phyloP scores from a whole-genome alignment of 2,329 filamentous ascomycete species.

The Aspergillus chevalieri region DNA sequence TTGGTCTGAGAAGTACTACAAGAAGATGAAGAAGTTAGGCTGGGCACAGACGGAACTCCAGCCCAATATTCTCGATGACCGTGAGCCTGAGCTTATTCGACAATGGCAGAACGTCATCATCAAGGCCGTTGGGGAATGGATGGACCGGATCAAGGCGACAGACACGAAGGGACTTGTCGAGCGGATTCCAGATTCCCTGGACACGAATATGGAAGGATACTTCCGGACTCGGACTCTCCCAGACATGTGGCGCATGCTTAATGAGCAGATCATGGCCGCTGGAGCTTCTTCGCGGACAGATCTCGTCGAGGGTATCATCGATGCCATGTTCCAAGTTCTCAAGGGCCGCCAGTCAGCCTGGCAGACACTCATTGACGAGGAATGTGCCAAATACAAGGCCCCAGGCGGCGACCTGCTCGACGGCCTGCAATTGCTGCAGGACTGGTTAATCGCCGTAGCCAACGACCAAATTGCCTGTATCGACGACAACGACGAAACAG shows the following conservation, averaged over 20 bases:
- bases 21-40: slow-evolving; percentile 88
- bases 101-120: slow-evolving; percentile 95
- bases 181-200: slow-evolving; percentile 71
- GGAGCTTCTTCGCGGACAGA: slow-evolving; percentile 79
- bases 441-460: slow-evolving; percentile 93
- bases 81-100: slow-evolving; percentile 81
- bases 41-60: slow-evolving; percentile 68
- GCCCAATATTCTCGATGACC: slow-evolving; percentile 83
- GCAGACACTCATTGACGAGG: slow-evolving; percentile 82
- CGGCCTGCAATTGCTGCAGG: slow-evolving; percentile 65
- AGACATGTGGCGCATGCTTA: slow-evolving; percentile 95
- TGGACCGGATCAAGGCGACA: slow-evolving; percentile 79
- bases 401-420: slow-evolving; percentile 49
- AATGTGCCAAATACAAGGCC: slow-evolving; percentile 66
- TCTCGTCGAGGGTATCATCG: slow-evolving; percentile 89
- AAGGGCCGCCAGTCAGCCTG: slow-evolving; percentile 76
- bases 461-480: slow-evolving; percentile 99
- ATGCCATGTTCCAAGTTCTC: slow-evolving; percentile 88
- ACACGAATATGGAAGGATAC: slow-evolving; percentile 81
- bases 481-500: slow-evolving; percentile 73
- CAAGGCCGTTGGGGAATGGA: slow-evolving; percentile 93
- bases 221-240: slow-evolving; percentile 87
- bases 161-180: slow-evolving; percentile 77
- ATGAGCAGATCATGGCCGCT: slow-evolving; percentile 83
- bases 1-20: slow-evolving; percentile 93